Percentiles rank a stretch among this genome's conserved stretches.
These are phyloP conservation scores for Skeletonema menzelii DNA, from an alignment of 108 stramenopile species.

Conservation along the genomic window DNA sequence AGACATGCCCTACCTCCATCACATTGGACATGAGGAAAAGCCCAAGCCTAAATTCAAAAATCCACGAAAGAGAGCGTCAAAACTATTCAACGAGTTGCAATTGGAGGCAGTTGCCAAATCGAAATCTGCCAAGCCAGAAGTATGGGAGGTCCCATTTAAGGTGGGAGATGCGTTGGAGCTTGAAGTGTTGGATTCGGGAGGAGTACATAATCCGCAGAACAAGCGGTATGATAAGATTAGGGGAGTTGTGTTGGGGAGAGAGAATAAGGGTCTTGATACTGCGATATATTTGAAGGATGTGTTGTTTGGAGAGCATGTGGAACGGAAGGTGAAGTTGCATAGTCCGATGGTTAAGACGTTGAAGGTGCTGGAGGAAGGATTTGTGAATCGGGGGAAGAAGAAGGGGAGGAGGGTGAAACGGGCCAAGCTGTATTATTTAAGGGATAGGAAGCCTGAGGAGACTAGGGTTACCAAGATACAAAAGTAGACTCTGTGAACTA, in stretches of 20 bases:
- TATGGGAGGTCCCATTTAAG: conserved; percentile 55
- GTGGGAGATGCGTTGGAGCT: conserved; percentile 86
- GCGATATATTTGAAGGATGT: conserved; percentile 77
- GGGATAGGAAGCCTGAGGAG: conserved; percentile 55
- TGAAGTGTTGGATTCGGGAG: conserved; percentile 63
- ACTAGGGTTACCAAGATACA: conserved; percentile 2
- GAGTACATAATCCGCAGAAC: conserved; percentile 54
- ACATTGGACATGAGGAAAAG: conserved; percentile 14
- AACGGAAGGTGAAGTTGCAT: conserved; percentile 76
- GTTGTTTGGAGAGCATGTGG: conserved; percentile 73
- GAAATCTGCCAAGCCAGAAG: conserved; percentile 55
- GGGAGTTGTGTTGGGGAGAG: conserved; percentile 76
- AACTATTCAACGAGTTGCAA: conserved; percentile 62
- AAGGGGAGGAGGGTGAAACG: conserved; percentile 88
- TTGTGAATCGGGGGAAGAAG: conserved; percentile 85
- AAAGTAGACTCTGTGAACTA: neutral
- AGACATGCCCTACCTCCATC: conserved; percentile 46
- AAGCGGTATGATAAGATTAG: conserved; percentile 67
- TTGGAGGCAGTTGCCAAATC: conserved; percentile 53
- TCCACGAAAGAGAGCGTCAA: conserved; percentile 80
- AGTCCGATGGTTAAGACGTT: conserved; percentile 74
- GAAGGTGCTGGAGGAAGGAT: conserved; percentile 82
- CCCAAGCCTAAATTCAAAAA: conserved; percentile 73
- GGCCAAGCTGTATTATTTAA: conserved; percentile 77
- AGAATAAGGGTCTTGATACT: conserved; percentile 66